These are phyloP conservation scores for Herpomyces periplanetae DNA, from an alignment of 2,329 filamentous ascomycete species.

Conservation along the genomic window DNA sequence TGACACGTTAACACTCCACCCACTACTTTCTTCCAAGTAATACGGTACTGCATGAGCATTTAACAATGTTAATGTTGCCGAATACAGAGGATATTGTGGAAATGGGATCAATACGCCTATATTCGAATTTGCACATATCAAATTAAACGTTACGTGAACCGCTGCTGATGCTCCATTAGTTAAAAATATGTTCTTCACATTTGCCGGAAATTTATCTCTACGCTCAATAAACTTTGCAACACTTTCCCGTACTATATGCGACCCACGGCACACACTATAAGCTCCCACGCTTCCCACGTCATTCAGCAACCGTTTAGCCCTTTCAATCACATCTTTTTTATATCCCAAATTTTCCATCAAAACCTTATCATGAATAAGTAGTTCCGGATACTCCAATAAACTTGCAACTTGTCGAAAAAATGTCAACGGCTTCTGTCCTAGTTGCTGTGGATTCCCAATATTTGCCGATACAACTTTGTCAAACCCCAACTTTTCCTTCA, in stretches of 20 bases:
- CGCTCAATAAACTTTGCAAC: conserved; percentile 72
- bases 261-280: conserved; percentile 78
- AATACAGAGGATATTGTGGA: conserved; percentile 91
- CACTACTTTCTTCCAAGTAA: conserved; percentile 46
- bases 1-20: conserved; percentile 59
- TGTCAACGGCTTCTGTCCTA: conserved; percentile 94
- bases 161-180: conserved; percentile 68
- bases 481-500: conserved; percentile 33
- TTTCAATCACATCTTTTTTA: conserved; percentile 50
- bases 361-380: conserved; percentile 49
- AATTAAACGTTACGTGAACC: conserved; percentile 63
- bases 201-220: conserved; percentile 55
- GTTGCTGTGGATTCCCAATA: conserved; percentile 92
- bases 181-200: conserved; percentile 48
- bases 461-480: conserved; percentile 75
- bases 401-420: conserved; percentile 94
- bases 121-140: conserved; percentile 37
- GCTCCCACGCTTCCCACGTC: conserved; percentile 69
- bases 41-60: conserved; percentile 68
- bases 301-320: conserved; percentile 39
- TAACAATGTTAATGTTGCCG: conserved; percentile 49
- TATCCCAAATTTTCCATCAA: conserved; percentile 38
- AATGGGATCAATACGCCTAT: conserved; percentile 73
- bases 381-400: conserved; percentile 49
- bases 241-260: conserved; percentile 46